phyloP scores from a whole-genome alignment of 1,284 basidiomycete species.

The Gymnopus androsaceus region DNA sequence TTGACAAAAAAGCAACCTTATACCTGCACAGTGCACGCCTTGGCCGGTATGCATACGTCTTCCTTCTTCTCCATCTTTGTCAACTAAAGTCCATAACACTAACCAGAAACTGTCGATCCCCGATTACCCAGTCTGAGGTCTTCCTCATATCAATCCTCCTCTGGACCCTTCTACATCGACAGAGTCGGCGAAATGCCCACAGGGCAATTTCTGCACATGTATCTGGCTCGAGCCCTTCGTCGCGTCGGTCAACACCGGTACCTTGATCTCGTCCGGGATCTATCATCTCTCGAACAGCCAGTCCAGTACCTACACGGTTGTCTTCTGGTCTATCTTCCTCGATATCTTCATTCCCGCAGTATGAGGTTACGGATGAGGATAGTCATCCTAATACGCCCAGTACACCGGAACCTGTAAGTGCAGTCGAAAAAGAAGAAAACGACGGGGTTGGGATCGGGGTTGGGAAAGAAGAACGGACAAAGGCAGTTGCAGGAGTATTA shows the following conservation, averaged over 20 bases:
- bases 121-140: constrained; percentile 41
- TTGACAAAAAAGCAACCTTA: too few relatives aligned
- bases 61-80: constrained; percentile 13
- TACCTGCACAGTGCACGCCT: constrained; percentile 60
- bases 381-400: constrained; percentile 57
- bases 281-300: not conserved
- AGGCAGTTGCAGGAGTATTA: constrained; percentile 10
- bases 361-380: constrained; percentile 53
- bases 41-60: constrained; percentile 41
- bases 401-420: constrained; percentile 76
- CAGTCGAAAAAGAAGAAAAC: constrained; percentile 70
- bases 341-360: constrained; percentile 59
- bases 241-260: constrained; percentile 27
- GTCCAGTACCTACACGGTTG: constrained; percentile 1
- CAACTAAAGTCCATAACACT: not conserved
- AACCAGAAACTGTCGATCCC: constrained; percentile 29
- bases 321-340: constrained; percentile 39
- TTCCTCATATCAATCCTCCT: constrained; percentile 33
- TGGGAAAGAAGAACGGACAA: constrained; percentile 64
- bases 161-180: constrained; percentile 62
- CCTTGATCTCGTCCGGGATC: constrained; percentile 1
- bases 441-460: constrained; percentile 25
- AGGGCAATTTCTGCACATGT: constrained; percentile 45
- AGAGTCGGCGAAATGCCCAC: constrained; percentile 85
- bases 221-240: constrained; percentile 23